These are phyloP conservation scores for Pyronema omphalodes DNA, from an alignment of 495 filamentous ascomycete species.

Conservation along the genomic window DNA sequence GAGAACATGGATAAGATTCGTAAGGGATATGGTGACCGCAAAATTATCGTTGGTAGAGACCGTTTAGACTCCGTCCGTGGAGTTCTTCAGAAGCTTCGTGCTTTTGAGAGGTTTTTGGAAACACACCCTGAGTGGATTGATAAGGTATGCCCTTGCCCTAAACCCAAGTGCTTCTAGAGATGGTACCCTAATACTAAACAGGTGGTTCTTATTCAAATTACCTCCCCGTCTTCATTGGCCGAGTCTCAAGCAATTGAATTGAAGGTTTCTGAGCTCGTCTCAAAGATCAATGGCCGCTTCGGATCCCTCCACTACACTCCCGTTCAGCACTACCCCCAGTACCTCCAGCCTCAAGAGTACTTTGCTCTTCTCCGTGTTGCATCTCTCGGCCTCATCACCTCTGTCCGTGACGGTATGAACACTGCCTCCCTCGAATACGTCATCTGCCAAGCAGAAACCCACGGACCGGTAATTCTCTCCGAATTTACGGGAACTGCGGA, in stretches of 20 bases:
- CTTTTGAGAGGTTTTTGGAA: slow-evolving; percentile 79
- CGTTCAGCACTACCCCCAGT: slow-evolving; percentile 83
- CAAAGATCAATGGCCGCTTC: slow-evolving; percentile 74
- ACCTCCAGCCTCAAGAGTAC: slow-evolving; percentile 70
- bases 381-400: slow-evolving; percentile 80
- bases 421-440: slow-evolving; percentile 88
- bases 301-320: slow-evolving; percentile 72
- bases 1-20: slow-evolving; percentile 47
- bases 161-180: too few species aligned
- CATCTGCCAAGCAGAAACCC: slow-evolving; percentile 66
- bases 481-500: slow-evolving; percentile 91
- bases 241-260: slow-evolving; percentile 63
- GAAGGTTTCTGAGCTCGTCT: slow-evolving; percentile 71
- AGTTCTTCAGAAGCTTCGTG: slow-evolving; percentile 80
- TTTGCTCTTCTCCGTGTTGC: slow-evolving; percentile 74
- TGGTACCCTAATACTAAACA: slow-evolving; percentile 5
- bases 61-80: slow-evolving; percentile 76
- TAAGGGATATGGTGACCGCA: slow-evolving; percentile 58
- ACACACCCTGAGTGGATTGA: slow-evolving; percentile 72
- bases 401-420: slow-evolving; percentile 90
- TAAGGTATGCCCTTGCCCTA: slow-evolving; percentile 31
- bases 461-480: slow-evolving; percentile 76
- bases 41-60: slow-evolving; percentile 88
- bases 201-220: slow-evolving; percentile 84
- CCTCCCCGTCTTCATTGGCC: slow-evolving; percentile 58